phyloP scores from a whole-genome alignment of 345 rosid species.

The Raphanus sativus region DNA sequence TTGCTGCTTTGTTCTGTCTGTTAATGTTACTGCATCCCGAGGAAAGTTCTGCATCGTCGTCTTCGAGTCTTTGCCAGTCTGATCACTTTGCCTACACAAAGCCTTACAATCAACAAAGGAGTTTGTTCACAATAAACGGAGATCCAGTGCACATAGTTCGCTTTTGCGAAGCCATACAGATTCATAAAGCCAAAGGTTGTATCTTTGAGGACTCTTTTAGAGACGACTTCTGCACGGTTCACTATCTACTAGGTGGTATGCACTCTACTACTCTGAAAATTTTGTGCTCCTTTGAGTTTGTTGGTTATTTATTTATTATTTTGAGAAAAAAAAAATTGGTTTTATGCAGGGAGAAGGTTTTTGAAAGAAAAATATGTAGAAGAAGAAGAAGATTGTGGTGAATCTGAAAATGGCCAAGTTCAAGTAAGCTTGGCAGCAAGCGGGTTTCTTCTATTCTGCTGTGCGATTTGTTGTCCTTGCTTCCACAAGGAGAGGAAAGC shows the following conservation, averaged over 20 bases:
- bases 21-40: slow-evolving; percentile 46
- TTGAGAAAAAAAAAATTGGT: background rate
- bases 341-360: slow-evolving; percentile 49
- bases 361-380: slow-evolving; percentile 41
- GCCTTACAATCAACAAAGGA: slow-evolving; percentile 37
- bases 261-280: background rate
- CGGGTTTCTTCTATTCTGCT: slow-evolving; percentile 56
- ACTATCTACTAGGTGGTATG: slow-evolving; percentile 64
- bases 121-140: slow-evolving; percentile 58
- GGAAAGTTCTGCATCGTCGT: slow-evolving; percentile 41
- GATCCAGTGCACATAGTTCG: slow-evolving; percentile 44
- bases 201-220: slow-evolving; percentile 36
- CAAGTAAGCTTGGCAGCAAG: slow-evolving; percentile 49
- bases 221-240: slow-evolving; percentile 37
- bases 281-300: background rate
- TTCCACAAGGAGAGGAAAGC: slow-evolving; percentile 60
- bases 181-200: slow-evolving; percentile 51
- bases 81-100: slow-evolving; percentile 53
- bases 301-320: background rate
- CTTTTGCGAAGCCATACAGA: slow-evolving; percentile 57
- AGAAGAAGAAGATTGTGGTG: slow-evolving; percentile 14
- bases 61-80: slow-evolving; percentile 53
- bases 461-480: slow-evolving; percentile 62
- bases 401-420: slow-evolving; percentile 10
- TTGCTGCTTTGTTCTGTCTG: slow-evolving; percentile 18